phyloP scores from a whole-genome alignment of 352 stramenopile species.

The Plasmopara halstedii region DNA sequence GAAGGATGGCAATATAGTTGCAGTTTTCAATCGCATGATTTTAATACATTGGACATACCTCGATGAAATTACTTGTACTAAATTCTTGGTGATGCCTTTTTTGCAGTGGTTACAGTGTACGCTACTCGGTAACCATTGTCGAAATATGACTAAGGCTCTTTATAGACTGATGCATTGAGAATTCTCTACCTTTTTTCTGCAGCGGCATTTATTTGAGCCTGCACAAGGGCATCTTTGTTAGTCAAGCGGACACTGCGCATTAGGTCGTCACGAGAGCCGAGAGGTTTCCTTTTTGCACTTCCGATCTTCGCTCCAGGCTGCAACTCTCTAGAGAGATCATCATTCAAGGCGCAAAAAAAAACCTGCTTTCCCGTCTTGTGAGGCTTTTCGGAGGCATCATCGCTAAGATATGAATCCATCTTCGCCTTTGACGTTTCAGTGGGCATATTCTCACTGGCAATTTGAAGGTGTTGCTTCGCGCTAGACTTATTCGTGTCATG shows the following conservation, averaged over 20 bases:
- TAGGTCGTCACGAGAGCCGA: conserved; percentile 64
- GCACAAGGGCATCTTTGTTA: conserved; percentile 76
- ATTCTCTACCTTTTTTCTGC: conserved; percentile 39
- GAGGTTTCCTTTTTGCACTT: conserved; percentile 45
- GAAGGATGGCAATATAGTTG: too few relatives aligned
- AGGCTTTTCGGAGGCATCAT: conserved; percentile 20
- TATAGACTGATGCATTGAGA: conserved; percentile 14
- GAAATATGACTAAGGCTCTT: too few relatives aligned
- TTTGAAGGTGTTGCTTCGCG: conserved; percentile 28
- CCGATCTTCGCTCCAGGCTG: conserved; percentile 23
- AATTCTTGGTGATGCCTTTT: conserved; percentile 14
- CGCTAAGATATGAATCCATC: conserved; percentile 26
- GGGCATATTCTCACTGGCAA: conserved; percentile 36
- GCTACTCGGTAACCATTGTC: conserved; percentile 21
- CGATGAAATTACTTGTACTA: conserved; percentile 21
- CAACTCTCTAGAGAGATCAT: conserved; percentile 22
- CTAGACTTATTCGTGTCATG: conserved; percentile 36
- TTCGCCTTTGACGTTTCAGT: conserved; percentile 10
- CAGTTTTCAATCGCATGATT: conserved; percentile 17
- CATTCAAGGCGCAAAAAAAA: conserved; percentile 45
- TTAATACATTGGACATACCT: conserved; percentile 29
- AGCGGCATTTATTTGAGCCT: conserved; percentile 25
- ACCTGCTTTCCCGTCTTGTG: conserved; percentile 13
- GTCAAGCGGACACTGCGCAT: conserved; percentile 43
- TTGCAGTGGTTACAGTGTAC: conserved; percentile 18